These are phyloP conservation scores for Pythium rishiriense DNA, from an alignment of 352 stramenopile genomes.

Conservation along the genomic window DNA sequence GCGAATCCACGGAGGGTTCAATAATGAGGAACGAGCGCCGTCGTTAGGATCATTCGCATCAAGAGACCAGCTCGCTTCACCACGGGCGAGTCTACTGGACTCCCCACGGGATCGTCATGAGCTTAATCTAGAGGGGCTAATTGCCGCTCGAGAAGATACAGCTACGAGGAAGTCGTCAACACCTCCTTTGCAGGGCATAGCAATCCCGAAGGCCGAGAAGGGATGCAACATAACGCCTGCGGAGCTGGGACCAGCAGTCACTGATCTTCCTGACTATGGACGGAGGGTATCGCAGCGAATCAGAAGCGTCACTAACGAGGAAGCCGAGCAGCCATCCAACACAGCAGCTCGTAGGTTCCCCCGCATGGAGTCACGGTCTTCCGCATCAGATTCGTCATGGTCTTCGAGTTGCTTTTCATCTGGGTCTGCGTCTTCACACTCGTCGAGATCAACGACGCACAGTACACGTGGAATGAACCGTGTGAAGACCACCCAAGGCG, in stretches of 20 bases:
- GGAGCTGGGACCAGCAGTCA: conserved; percentile 7
- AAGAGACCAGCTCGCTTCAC: neutral
- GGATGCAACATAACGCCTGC: conserved; percentile 11
- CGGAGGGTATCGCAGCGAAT: neutral
- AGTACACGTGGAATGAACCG: too few relatives aligned
- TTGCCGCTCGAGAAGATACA: neutral
- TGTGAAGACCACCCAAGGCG: too few relatives aligned
- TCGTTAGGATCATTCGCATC: neutral
- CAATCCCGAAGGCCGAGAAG: conserved; percentile 6
- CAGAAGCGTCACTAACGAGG: neutral
- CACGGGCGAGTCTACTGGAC: neutral
- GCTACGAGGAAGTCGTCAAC: neutral
- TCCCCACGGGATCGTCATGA: neutral
- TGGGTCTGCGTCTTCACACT: neutral
- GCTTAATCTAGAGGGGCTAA: too few relatives aligned
- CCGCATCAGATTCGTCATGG: conserved; percentile 5
- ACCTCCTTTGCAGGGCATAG: neutral
- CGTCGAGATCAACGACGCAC: neutral
- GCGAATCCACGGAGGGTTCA: too few relatives aligned
- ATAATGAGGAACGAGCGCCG: neutral
- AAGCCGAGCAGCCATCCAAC: too few relatives aligned
- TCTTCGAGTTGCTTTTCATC: conserved; percentile 7
- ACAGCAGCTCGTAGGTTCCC: neutral
- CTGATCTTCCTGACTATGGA: neutral
- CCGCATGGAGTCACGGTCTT: neutral